phyloP scores from a whole-genome alignment of 768 basidiomycete species.

The Crassisporium funariophilum region DNA sequence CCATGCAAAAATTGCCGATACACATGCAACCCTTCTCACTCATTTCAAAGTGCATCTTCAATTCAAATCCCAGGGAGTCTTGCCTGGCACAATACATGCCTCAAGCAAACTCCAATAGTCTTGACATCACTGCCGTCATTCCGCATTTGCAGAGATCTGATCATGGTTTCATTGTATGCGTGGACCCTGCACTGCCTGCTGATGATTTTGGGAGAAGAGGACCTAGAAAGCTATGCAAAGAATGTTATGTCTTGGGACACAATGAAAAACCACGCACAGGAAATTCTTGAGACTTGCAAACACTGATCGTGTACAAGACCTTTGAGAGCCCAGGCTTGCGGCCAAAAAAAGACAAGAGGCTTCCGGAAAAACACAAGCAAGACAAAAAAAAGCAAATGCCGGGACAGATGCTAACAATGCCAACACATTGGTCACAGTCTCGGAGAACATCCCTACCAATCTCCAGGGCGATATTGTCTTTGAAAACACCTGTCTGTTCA shows the following conservation, averaged over 20 bases:
- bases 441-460: background rate
- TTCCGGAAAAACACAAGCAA: background rate
- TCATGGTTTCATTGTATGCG: slow-evolving; percentile 36
- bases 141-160: slow-evolving; percentile 31
- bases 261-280: slow-evolving; percentile 19
- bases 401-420: background rate
- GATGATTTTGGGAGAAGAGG: slow-evolving; percentile 16
- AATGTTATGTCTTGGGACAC: slow-evolving; percentile 16
- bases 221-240: slow-evolving; percentile 19
- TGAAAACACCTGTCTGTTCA: slow-evolving; percentile 29
- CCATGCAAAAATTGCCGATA: slow-evolving; percentile 37
- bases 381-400: background rate
- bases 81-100: slow-evolving; percentile 34
- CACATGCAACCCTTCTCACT: slow-evolving; percentile 28
- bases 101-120: slow-evolving; percentile 36
- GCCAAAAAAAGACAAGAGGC: background rate
- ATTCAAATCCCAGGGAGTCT: slow-evolving; percentile 34
- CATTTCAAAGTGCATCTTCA: slow-evolving; percentile 30
- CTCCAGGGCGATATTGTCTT: slow-evolving; percentile 27
- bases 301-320: slow-evolving; percentile 13
- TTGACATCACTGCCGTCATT: slow-evolving; percentile 37
- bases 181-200: slow-evolving; percentile 33
- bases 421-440: background rate
- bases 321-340: slow-evolving; percentile 12
- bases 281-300: slow-evolving; percentile 26